Percentiles rank a stretch among this genome's conserved stretches.
Conservation (phyloP, 257 asterid species). For the Capsicum baccatum region DNA sequence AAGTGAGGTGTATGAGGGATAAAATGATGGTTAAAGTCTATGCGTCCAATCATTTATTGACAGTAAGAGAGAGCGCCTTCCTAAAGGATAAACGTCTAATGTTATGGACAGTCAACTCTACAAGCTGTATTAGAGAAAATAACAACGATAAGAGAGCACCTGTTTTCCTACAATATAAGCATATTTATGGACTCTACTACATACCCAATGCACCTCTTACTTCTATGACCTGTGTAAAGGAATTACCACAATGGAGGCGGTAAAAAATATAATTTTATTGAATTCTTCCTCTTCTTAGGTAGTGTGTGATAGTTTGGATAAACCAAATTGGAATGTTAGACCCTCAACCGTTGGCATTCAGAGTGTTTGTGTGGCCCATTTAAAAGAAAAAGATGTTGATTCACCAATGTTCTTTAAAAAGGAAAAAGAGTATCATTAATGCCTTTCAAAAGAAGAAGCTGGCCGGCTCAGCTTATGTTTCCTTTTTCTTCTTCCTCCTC, state of each 20-base stretch:
- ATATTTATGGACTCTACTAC: background rate
- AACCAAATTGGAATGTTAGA: background rate
- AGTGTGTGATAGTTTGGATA: background rate
- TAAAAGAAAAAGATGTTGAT: background rate
- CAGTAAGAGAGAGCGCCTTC: background rate
- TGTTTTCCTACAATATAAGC: background rate
- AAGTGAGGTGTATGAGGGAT: background rate
- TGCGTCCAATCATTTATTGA: background rate
- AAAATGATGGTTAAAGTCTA: background rate
- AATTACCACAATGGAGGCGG: background rate
- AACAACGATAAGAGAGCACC: background rate
- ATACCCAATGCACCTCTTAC: background rate
- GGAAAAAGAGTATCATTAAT: background rate
- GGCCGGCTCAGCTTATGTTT: background rate
- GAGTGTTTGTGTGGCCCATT: background rate
- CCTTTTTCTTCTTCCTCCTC: background rate
- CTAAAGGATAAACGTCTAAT: background rate
- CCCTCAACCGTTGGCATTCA: background rate
- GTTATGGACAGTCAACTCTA: background rate
- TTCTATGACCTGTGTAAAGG: background rate
- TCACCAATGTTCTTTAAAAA: background rate
- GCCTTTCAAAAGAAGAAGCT: background rate
- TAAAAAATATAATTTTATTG: background rate
- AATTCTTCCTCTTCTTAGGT: background rate
- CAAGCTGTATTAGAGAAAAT: constrained; percentile 7